These are phyloP conservation scores for Prunus kanzakura DNA, from an alignment of 306 rosid species.

Conservation along the genomic window DNA sequence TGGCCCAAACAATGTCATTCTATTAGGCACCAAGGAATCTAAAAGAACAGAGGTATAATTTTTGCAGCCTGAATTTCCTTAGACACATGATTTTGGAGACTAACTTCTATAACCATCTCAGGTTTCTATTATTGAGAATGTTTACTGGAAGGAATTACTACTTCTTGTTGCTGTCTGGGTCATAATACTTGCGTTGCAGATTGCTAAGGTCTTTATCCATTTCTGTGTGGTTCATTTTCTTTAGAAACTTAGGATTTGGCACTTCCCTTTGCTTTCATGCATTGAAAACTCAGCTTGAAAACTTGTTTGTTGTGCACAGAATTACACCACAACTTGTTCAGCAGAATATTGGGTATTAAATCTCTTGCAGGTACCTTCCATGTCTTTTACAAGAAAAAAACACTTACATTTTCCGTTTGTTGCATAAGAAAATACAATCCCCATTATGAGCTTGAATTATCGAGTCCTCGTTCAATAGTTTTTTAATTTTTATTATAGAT, in stretches of 20 bases:
- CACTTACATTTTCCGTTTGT: neutral
- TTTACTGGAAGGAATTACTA: slow-evolving; percentile 67
- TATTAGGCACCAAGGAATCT: slow-evolving; percentile 24
- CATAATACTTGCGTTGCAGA: slow-evolving; percentile 60
- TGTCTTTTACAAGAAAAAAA: neutral
- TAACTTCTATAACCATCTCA: slow-evolving; percentile 19
- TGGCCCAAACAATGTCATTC: slow-evolving; percentile 27
- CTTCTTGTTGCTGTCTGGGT: slow-evolving; percentile 72
- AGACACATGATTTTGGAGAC: neutral
- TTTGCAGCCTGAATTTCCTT: neutral
- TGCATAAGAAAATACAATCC: neutral
- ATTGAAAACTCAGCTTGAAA: slow-evolving; percentile 9
- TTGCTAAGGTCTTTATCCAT: slow-evolving; percentile 46
- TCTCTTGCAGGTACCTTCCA: slow-evolving; percentile 47
- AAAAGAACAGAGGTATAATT: slow-evolving; percentile 26
- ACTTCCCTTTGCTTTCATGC: neutral
- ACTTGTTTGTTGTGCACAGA: slow-evolving; percentile 36
- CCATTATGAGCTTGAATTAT: neutral
- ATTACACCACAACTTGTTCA: slow-evolving; percentile 50
- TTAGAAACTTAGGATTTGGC: neutral
- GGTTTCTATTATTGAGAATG: slow-evolving; percentile 53
- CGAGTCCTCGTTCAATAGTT: neutral
- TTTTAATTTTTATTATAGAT: neutral
- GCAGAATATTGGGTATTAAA: slow-evolving; percentile 48
- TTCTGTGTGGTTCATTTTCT: neutral